Percentiles rank a stretch among this genome's conserved stretches.
Evolutionary conservation across 2,329 filamentous ascomycete species (phyloP).

Genomic region (Diaporthe citri): DNA sequence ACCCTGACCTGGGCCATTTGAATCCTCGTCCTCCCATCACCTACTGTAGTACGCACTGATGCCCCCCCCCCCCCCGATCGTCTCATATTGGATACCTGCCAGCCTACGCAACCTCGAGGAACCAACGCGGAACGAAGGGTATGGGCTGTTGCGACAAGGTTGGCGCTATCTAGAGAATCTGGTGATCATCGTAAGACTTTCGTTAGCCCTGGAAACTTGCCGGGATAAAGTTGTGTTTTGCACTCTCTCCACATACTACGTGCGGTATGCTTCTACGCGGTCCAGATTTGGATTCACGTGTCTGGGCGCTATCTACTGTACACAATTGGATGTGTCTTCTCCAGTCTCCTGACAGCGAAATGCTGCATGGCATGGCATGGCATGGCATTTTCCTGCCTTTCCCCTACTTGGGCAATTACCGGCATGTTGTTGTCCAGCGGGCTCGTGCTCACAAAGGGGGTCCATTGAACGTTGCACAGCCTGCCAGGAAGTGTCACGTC

Average conservation of each 20-base stretch:
- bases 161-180: slow-evolving; percentile 31
- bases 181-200: slow-evolving; percentile 35
- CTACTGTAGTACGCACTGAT: slow-evolving; percentile 8
- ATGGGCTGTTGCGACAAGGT: background rate
- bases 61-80: background rate
- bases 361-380: background rate
- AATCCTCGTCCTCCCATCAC: slow-evolving; percentile 10
- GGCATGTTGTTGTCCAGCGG: background rate
- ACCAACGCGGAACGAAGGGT: no score
- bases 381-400: no score
- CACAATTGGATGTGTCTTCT: background rate
- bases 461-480: background rate
- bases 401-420: background rate
- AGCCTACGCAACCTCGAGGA: background rate
- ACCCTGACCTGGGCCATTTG: slow-evolving; percentile 1
- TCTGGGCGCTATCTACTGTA: background rate
- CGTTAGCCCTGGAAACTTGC: background rate
- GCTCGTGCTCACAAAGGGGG: slow-evolving; percentile 13
- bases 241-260: background rate
- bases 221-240: background rate
- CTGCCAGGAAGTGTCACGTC: background rate
- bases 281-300: background rate
- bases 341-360: background rate
- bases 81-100: slow-evolving; percentile 5
- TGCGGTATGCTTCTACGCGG: background rate